phyloP scores from a whole-genome alignment of 1,139 yeast genomes.

The Pichia sp. region DNA sequence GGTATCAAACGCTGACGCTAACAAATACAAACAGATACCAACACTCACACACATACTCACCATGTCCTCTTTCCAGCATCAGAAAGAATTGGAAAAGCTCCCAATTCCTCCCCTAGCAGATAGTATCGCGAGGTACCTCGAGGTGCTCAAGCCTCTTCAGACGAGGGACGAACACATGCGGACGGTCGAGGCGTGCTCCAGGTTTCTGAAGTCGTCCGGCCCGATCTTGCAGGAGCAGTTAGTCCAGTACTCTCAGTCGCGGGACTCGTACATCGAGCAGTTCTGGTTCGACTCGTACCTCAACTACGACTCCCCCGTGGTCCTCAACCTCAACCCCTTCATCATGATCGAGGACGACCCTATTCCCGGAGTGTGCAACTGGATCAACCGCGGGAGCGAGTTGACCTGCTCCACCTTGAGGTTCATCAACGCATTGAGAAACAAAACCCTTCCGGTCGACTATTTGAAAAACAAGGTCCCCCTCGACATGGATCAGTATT shows the following conservation, averaged over 20 bases:
- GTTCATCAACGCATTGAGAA: conserved; percentile 72
- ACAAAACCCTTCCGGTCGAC: conserved; percentile 74
- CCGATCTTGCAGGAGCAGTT: conserved; percentile 60
- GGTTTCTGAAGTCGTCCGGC: conserved; percentile 54
- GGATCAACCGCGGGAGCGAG: conserved; percentile 79
- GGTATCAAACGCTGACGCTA: no score
- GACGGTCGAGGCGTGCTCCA: conserved; percentile 56
- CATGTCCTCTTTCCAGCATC: conserved; percentile 49
- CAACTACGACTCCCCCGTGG: conserved; percentile 84
- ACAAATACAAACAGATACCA: neutral
- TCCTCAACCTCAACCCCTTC: conserved; percentile 80
- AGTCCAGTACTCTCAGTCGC: conserved; percentile 53
- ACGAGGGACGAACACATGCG: conserved; percentile 62
- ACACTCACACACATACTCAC: neutral
- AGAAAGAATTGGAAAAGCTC: conserved; percentile 53
- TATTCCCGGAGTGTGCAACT: conserved; percentile 68
- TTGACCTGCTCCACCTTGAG: conserved; percentile 71
- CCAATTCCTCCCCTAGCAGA: conserved; percentile 74
- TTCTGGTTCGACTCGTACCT: conserved; percentile 91
- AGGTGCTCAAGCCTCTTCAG: conserved; percentile 69
- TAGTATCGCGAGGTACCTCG: conserved; percentile 61
- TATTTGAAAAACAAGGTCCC: conserved; percentile 57
- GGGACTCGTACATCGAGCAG: conserved; percentile 82
- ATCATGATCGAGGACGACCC: conserved; percentile 88
- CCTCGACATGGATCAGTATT: conserved; percentile 86